Base-by-base conservation (phyloP, 2,329 filamentous ascomycete species). In the Sporothrix phasma region DNA sequence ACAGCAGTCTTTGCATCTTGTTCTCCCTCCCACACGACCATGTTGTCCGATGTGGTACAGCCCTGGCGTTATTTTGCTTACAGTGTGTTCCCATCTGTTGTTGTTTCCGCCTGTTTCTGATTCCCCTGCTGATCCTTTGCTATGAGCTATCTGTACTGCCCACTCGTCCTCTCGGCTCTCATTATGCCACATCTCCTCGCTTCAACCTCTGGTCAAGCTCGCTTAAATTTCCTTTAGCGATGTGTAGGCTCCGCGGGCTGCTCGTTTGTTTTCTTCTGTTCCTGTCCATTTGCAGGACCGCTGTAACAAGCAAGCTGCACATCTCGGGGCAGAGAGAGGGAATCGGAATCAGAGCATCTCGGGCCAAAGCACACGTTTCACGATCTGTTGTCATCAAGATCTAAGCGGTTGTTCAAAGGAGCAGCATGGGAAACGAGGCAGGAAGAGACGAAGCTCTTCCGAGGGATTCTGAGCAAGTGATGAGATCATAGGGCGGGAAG, bases 291-390 rank as follows among this genome's bases (percentile, higher is more conserved):
- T 58, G 51, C 54, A 61, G 56, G 62, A 61, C 61, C 62, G 24
- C n/a, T 13, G 45, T 61, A 45, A 29, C 54, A 60, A 22, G 19
- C 37, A 19, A 47, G 34, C 54, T 64, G 62, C 62, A 61, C 62
- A 64, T 61, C 54, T 60, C 62, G 62, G 54, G 62, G 60, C 15
- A n/a, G 26, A 47, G 31, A 5, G 24, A 11, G 7, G 24, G 6
- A 34, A 19, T 26, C n/a, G 17, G 19, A 5, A n/a, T 17, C 31
- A n/a, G 3, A 3, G 17, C 7, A 56, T 17, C 0, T 4, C 31
- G 5, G 1, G 34, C 3, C 7, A 31, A 8, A 19, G 1, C 31
- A 8, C 3, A 24, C 31, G 24, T 56, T 17, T 24, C 31, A 56
- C 24, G 10, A 17, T n/a, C n/a, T 5, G 24, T 5, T 19, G 8